A percentile compares a stretch with the other conserved stretches of the same genome.
These are phyloP conservation scores for Urochloa ruziziensis DNA, from an alignment of 176 grass and related monocot genomes.

Conservation along the genomic window DNA sequence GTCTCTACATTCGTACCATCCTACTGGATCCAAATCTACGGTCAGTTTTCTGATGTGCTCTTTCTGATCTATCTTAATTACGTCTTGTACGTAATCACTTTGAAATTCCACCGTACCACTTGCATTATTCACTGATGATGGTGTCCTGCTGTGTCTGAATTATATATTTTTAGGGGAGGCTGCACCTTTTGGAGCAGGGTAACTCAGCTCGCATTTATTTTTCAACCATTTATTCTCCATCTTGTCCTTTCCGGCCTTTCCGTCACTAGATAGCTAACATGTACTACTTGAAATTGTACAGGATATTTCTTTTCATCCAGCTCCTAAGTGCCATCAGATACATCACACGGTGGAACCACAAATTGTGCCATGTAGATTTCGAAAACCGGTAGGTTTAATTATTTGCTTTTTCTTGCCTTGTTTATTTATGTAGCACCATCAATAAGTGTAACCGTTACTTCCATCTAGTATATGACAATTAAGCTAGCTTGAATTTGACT, in stretches of 20 bases:
- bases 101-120: background rate
- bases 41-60: background rate
- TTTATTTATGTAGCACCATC: too few species aligned
- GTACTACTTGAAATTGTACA: background rate
- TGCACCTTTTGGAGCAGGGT: background rate
- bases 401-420: background rate
- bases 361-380: background rate
- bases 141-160: background rate
- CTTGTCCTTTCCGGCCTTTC: too few species aligned
- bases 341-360: background rate
- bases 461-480: background rate
- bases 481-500: background rate
- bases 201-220: background rate
- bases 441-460: background rate
- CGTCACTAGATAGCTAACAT: too few species aligned
- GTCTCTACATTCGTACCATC: background rate
- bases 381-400: background rate
- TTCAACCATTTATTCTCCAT: background rate
- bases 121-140: too few species aligned
- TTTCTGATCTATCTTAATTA: background rate
- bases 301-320: background rate
- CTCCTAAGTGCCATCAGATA: background rate
- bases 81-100: background rate
- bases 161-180: background rate
- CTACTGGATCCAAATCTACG: background rate